Conservation (phyloP, 257 asterid genomes). For the Paulownia fortunei region DNA sequence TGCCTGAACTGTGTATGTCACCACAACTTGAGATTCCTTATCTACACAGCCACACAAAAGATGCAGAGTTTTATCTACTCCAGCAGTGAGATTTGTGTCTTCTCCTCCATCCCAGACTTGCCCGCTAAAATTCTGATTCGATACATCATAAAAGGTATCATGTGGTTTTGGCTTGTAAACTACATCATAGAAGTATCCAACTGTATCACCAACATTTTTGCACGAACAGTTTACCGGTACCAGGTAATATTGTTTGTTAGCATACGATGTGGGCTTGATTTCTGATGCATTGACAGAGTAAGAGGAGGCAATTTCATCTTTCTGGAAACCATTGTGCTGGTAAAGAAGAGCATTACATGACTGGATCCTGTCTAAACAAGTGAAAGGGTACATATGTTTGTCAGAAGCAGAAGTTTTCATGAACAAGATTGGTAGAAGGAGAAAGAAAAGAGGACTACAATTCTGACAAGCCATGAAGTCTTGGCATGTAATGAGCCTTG, state of each 20-base stretch:
- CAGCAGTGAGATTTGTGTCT: slow-evolving; percentile 27
- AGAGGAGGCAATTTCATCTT: slow-evolving; percentile 44
- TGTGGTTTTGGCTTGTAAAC: slow-evolving; percentile 37
- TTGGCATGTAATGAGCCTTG: slow-evolving; percentile 27
- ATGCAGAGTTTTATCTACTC: slow-evolving; percentile 47
- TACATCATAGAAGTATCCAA: slow-evolving; percentile 68
- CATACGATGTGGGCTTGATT: slow-evolving; percentile 38
- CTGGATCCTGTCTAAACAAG: slow-evolving; percentile 46
- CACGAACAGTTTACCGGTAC: slow-evolving; percentile 71
- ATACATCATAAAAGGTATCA: slow-evolving; percentile 51
- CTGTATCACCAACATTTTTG: slow-evolving; percentile 48
- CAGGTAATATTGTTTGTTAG: slow-evolving; percentile 48
- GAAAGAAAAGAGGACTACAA: slow-evolving; percentile 33
- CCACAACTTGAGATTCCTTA: slow-evolving; percentile 54
- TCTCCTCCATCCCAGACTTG: slow-evolving; percentile 58
- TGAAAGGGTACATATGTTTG: slow-evolving; percentile 46
- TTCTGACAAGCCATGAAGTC: slow-evolving; percentile 51
- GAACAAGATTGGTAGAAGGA: slow-evolving; percentile 26
- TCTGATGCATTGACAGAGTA: slow-evolving; percentile 56
- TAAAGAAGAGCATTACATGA: slow-evolving; percentile 65
- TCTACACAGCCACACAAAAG: slow-evolving; percentile 78
- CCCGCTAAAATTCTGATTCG: slow-evolving; percentile 57
- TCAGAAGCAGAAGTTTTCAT: slow-evolving; percentile 19
- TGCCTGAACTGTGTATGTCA: slow-evolving; percentile 71
- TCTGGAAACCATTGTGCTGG: slow-evolving; percentile 53